Evolutionary conservation across 2,329 filamentous ascomycete genomes (phyloP), one percentile per base, ranked within the genome.

Genomic region (Rutstroemia sp.): DNA sequence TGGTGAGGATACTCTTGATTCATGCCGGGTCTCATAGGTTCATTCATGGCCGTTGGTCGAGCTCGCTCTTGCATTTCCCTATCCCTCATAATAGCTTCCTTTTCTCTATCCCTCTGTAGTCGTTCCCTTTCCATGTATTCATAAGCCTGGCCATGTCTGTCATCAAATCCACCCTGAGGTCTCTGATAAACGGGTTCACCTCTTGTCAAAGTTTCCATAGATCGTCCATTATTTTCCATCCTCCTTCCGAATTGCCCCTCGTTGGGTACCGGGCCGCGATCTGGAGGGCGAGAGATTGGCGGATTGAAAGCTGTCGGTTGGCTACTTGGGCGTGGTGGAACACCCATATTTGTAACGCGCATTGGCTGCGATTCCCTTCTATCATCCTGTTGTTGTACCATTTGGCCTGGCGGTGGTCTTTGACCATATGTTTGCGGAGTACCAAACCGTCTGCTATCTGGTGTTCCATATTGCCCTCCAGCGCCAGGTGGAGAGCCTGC

Each of bases 371-470:
- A 47, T 8, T 77, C 75, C 58, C 73, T 70, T 50, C 70, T 68
- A 51, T 79, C 76, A 21, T 84, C 81, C 14, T 72, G 72, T 14
- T 74, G 70, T 63, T 38, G 44, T 3, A 42, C 23, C 12, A 52
- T 47, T 21, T 19, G 39, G 17, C 45, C 45, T 40, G 34, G 54
- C 4, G 55, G 36, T 4, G 76, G 77, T 39, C 79, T 74, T 46
- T 75, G 75, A 48, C 74, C 70, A 61, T 81, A 85, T 10, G 73
- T 70, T 54, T 82, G 80, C 1, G 83, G 81, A 2, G 82, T 85
- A 36, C 78, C 75, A 61, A 82, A 86, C 58, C 80, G 77, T 59
- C 78, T 77, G 17, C 79, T 68, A 61, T 84, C 82, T 25, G 81
- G 82, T 0, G 81, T 83, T 69, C 54, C 72, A 73, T 62, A 78